Conservation (phyloP, 768 basidiomycete species). For the Steccherinum ochraceum region DNA sequence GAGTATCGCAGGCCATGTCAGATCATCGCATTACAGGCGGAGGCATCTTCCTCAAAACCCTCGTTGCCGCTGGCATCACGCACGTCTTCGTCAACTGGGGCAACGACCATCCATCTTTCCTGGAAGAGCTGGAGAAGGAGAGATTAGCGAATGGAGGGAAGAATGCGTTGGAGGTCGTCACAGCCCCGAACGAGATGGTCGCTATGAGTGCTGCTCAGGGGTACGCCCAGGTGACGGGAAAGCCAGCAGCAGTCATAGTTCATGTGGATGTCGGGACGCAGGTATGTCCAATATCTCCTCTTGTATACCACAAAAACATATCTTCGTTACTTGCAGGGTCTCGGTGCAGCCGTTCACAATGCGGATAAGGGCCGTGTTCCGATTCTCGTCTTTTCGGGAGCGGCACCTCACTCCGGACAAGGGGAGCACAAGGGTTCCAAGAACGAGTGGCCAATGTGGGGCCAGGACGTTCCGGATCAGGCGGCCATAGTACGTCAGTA, state of each 20-base stretch:
- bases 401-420: constrained; percentile 51
- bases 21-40: constrained; percentile 43
- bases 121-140: constrained; percentile 63
- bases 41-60: constrained; percentile 52
- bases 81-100: constrained; percentile 76
- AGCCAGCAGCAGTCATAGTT: constrained; percentile 65
- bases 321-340: constrained; percentile 32
- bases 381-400: constrained; percentile 67
- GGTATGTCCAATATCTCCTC: constrained; percentile 32
- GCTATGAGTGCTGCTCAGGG: constrained; percentile 69
- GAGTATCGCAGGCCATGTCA: background rate
- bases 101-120: constrained; percentile 64
- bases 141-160: constrained; percentile 30
- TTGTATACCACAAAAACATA: background rate
- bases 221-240: constrained; percentile 58
- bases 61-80: constrained; percentile 52
- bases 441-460: constrained; percentile 73
- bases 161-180: constrained; percentile 48
- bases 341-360: constrained; percentile 70
- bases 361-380: constrained; percentile 56
- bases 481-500: constrained; percentile 66
- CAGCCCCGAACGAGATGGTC: constrained; percentile 74
- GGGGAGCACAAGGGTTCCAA: constrained; percentile 55
- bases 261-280: constrained; percentile 72
- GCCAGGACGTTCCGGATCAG: constrained; percentile 75